Percentiles rank a stretch among this genome's conserved stretches.
phyloP scores from a whole-genome alignment of 2,329 filamentous ascomycete species.

The Colletotrichum tofieldiae region DNA sequence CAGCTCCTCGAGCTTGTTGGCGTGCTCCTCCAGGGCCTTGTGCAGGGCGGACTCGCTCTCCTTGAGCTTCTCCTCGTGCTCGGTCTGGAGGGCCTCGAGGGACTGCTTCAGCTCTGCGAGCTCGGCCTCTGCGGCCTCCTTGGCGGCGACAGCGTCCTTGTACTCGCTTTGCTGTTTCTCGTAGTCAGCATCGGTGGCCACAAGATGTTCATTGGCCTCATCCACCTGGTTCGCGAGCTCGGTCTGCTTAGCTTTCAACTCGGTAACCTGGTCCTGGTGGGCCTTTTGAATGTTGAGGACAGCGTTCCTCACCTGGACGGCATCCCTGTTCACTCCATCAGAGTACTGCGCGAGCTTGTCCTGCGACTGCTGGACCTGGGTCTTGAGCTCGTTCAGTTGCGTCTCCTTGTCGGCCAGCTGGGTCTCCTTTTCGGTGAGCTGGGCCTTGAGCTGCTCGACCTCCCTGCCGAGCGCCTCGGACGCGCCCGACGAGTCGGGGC shows the following conservation, averaged over 20 bases:
- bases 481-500: conserved; percentile 55
- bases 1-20: conserved; percentile 65
- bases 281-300: conserved; percentile 40
- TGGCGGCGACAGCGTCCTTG: conserved; percentile 63
- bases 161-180: conserved; percentile 66
- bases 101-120: conserved; percentile 65
- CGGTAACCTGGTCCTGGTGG: conserved; percentile 64
- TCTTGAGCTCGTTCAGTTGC: conserved; percentile 71
- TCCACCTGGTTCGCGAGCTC: conserved; percentile 63
- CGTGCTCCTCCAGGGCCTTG: conserved; percentile 64
- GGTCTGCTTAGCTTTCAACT: conserved; percentile 65
- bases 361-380: conserved; percentile 69
- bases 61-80: conserved; percentile 56
- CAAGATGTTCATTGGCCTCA: conserved; percentile 66
- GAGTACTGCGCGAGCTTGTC: conserved; percentile 70
- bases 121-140: conserved; percentile 65
- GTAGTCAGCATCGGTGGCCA: conserved; percentile 66
- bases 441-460: conserved; percentile 72
- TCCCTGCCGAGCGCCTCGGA: conserved; percentile 66
- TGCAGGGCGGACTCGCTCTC: conserved; percentile 56
- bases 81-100: conserved; percentile 62
- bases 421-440: conserved; percentile 71
- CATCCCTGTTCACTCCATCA: conserved; percentile 64
- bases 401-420: conserved; percentile 72
- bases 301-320: conserved; percentile 53